A percentile compares a stretch with the other conserved stretches of the same genome.
Evolutionary conservation across 768 basidiomycete species (phyloP).

Genomic region (Pulveroboletus sp.): DNA sequence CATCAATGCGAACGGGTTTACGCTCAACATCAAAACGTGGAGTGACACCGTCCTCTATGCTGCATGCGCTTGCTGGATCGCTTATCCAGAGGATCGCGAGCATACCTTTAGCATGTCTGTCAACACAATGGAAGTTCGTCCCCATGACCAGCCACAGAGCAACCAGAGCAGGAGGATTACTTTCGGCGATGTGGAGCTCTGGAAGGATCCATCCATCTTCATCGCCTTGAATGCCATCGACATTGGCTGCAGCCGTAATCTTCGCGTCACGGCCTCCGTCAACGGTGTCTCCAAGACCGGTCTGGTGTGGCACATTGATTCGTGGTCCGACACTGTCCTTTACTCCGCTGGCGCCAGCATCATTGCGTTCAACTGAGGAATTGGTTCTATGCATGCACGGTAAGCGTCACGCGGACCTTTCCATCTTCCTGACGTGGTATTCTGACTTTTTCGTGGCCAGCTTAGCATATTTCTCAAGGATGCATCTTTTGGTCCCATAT

Average conservation of each 20-base stretch:
- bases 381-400: background rate
- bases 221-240: conserved; percentile 16
- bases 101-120: conserved; percentile 15
- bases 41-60: conserved; percentile 1
- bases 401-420: background rate
- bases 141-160: background rate
- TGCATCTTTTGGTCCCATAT: too few relatives aligned
- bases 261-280: conserved; percentile 13
- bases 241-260: conserved; percentile 1
- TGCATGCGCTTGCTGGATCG: conserved; percentile 14
- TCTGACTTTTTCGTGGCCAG: too few relatives aligned
- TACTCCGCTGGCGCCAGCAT: background rate
- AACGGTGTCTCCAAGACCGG: conserved; percentile 1
- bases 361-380: background rate
- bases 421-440: background rate
- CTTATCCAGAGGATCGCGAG: conserved; percentile 18
- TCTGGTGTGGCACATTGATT: conserved; percentile 8
- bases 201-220: conserved; percentile 16
- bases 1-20: conserved; percentile 14
- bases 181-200: conserved; percentile 7
- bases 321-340: conserved; percentile 6
- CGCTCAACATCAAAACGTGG: conserved; percentile 11
- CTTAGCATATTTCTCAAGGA: too few relatives aligned
- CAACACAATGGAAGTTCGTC: conserved; percentile 5
- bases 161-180: conserved; percentile 2